Base-by-base conservation (phyloP, 768 basidiomycete species). In the Termitomyces sp. region DNA sequence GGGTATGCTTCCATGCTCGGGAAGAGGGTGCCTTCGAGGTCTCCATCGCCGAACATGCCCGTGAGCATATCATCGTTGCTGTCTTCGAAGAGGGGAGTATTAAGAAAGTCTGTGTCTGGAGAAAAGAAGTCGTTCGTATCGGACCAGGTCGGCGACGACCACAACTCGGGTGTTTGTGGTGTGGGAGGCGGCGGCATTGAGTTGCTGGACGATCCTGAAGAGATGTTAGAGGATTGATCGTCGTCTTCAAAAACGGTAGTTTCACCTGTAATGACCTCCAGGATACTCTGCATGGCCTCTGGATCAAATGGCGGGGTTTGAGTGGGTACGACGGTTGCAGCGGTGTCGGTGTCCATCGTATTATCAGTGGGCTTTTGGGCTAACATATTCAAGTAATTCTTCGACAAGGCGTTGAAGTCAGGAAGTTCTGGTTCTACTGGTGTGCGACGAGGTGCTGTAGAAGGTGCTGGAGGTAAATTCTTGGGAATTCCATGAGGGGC, bases 401-500 rank as follows among this genome's bases (percentile, higher is more conserved):
- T 76, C 64, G 79, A 78, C 55, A 91, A 72, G 33, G 76, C 72
- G 36, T 74, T 62, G 66, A 82, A 81, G 65, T 86, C 80, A 58
- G 76, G 62, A 52, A 75, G 56, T 50, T 72, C 50, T 51, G 67
- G 63, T 37, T 55, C 70, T 55, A 73, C 46, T 48, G 67, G 62
- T 5, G 77, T 75, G 55, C 79, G 78, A 68, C 70, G 78, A 57
- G 81, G 78, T 63, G 76, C 78, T 69, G 83, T 83, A 54, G 83
- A 80, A 60, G 89, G 89, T 56, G 83, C 82, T 53, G 83, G 84
- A 46, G 89, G 89, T 48, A 91, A 72, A 61, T 78, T 81, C 64
- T 84, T 82, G 59, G 89, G 89, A 69, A 91, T 84, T 74, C 88
- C 89, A 89, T 90, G 85, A 58, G 89, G 89, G 67, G 84, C 78